These are phyloP conservation scores for Erysimum cheiri DNA, from an alignment of 441 rosid species.

Conservation along the genomic window DNA sequence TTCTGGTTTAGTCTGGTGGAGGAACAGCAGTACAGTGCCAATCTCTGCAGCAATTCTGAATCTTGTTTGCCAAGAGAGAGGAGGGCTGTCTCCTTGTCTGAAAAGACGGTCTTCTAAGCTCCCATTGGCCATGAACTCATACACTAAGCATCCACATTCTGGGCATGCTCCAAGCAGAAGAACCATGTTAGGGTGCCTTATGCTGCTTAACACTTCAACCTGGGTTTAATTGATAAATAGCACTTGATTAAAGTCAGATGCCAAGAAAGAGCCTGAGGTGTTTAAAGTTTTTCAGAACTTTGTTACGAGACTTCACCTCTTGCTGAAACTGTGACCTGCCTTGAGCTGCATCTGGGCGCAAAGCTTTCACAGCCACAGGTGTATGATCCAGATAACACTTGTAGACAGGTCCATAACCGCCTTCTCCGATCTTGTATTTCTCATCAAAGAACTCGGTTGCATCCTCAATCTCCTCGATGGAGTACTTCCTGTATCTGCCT, in stretches of 20 bases:
- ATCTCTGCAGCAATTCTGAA: conserved; percentile 90
- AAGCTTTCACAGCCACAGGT: conserved; percentile 79
- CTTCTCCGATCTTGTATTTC: conserved; percentile 83
- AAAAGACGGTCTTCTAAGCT: conserved; percentile 89
- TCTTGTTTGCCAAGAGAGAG: conserved; percentile 89
- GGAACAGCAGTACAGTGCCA: conserved; percentile 77
- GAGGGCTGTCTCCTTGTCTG: conserved; percentile 59
- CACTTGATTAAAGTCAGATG: conserved; percentile 15
- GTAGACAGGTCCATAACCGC: conserved; percentile 94
- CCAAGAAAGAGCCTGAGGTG: background rate
- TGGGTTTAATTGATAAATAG: conserved; percentile 40
- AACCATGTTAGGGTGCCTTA: conserved; percentile 96
- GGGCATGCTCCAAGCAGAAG: conserved; percentile 95
- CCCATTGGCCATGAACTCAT: conserved; percentile 92
- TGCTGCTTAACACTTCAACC: conserved; percentile 93
- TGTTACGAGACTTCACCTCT: conserved; percentile 62
- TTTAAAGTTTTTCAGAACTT: background rate
- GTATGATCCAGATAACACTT: conserved; percentile 79
- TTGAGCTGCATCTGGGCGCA: conserved; percentile 88
- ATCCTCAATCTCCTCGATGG: conserved; percentile 83
- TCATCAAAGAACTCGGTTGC: conserved; percentile 75
- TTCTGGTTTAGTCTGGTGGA: conserved; percentile 94
- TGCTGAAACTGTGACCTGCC: conserved; percentile 92
- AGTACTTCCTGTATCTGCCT: conserved; percentile 76
- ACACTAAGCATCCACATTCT: conserved; percentile 84